Evolutionary conservation across 345 rosid genomes (phyloP), one percentile per base, ranked within the genome.

Genomic region (Citrus inodora): DNA sequence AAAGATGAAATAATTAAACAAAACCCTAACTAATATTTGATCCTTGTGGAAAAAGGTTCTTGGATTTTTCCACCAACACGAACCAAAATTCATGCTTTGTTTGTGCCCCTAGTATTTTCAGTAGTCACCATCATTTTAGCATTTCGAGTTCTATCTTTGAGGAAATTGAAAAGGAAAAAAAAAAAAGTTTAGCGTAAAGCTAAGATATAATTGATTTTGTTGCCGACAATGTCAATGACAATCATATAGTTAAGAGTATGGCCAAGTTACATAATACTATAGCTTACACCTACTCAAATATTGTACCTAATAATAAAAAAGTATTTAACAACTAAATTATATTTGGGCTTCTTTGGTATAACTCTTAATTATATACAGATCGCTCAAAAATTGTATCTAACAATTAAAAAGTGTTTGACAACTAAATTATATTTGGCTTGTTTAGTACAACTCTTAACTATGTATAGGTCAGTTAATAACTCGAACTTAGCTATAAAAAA

Each of bases 1-100:
- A 75, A 46, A 63, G 65, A 62, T 35, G 60, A 13, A 46, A 46
- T 46, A 46, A 46, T 46, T 46, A 11, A 67, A 74, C 82, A 58
- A 24, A 73, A 27, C 37, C 37, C 76, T 42, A 78, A 70, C 75
- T 69, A 72, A 28, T 63, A 16, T 58, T 58, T 4, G 2, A 19
- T 58, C 37, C 53, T 72, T 40, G 59, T 2, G 38, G 22, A 62
- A 63, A 63, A 42, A 32, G 9, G 63, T 32, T 33, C 55, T 74
- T 61, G 9, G 51, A 40, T 67, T 67, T 62, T 37, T 28, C 38
- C 61, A 38, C 46, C 32, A 48, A 46, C 40, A 32, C 25, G 4
- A 77, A 32, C 3, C 22, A 60, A 17, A 21, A n/a, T 21, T 25
- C 53, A 42, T 59, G 64, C 55, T 71, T 71, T 40, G 11, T 78